Evolutionary conservation across 2,329 filamentous ascomycete genomes (phyloP), one percentile per base, ranked within the genome.

Genomic region (Sporothrix variecibatus): DNA sequence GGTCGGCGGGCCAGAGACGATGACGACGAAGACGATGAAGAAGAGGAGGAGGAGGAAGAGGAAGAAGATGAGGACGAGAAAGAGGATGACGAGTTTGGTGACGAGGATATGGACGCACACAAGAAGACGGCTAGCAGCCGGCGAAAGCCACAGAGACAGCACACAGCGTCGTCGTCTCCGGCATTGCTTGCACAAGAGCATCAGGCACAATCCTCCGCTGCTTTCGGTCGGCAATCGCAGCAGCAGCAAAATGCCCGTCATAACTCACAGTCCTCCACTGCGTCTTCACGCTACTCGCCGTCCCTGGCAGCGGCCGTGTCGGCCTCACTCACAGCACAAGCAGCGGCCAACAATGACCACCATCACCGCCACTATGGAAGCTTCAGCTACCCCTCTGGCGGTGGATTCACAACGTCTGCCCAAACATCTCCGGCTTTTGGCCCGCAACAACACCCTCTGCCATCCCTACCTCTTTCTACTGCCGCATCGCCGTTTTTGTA

Each of bases 401-500:
- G 68, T 2, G 74, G 68, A 0, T 77, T 75, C 72, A 81, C 58
- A 78, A 83, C 78, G 73, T 86, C 84, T n/a, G 85, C 82, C 7
- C 86, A 86, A 7, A 82, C 85, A 0, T 91, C 89, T 9, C 89
- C 90, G 0, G 86, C 86, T 0, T 89, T 91, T 77, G 89, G 87
- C 0, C 87, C 89, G 3, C 84, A 84, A 60, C 75, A 79, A 1
- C 86, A 85, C 76, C 81, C 81, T 60, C 56, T 71, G 31, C 68
- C 71, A 2, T 40, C 67, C 0, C 51, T 75, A 28, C 72, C 73
- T 3, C 60, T 64, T 4, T 69, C 73, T 2, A 34, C 73, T 6
- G 56, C 65, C 7, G 8, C 72, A 23, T 72, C 73, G 12, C 70
- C 70, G 7, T 72, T 69, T 23, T 43, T 72, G 62, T 86, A 84